A percentile compares a stretch with the other conserved stretches of the same genome.
These are phyloP conservation scores for Fusarium pseudocircinatum DNA, from an alignment of 2,329 filamentous ascomycete genomes.

Conservation along the genomic window DNA sequence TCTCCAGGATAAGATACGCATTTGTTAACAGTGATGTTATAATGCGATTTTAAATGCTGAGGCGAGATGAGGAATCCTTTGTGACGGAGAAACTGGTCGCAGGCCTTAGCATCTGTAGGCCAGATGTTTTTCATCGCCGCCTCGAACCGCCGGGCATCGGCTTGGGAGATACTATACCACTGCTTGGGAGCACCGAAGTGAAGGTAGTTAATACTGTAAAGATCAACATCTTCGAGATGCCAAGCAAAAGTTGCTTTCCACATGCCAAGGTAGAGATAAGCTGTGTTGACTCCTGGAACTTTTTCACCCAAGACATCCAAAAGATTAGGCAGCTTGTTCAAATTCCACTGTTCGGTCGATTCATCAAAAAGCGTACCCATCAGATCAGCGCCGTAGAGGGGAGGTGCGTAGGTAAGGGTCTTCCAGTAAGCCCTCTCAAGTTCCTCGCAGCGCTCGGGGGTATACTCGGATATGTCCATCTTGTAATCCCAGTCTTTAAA, in stretches of 20 bases:
- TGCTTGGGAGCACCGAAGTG: slow-evolving; percentile 99
- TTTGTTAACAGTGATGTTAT: slow-evolving; percentile 95
- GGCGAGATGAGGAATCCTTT: slow-evolving; percentile 98
- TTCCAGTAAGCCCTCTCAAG: slow-evolving; percentile 97
- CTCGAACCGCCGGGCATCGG: slow-evolving; percentile 92
- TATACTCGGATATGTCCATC: slow-evolving; percentile 88
- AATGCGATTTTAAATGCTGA: slow-evolving; percentile 84
- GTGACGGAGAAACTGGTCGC: slow-evolving; percentile 94
- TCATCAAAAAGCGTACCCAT: slow-evolving; percentile 95
- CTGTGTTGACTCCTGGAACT: slow-evolving; percentile 96
- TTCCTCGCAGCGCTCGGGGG: slow-evolving; percentile 90
- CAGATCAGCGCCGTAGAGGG: slow-evolving; percentile 96
- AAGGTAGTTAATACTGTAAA: slow-evolving; percentile 99
- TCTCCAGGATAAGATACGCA: slow-evolving; percentile 95
- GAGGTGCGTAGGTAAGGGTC: slow-evolving; percentile 92
- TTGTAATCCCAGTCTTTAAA: slow-evolving; percentile 93
- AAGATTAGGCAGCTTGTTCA: slow-evolving; percentile 92
- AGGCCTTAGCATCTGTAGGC: slow-evolving; percentile 94
- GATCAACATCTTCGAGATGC: slow-evolving; percentile 97
- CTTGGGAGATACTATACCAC: slow-evolving; percentile 99
- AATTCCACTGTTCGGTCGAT: slow-evolving; percentile 85
- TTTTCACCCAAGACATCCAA: slow-evolving; percentile 95
- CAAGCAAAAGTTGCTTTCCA: slow-evolving; percentile 99
- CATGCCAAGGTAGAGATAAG: slow-evolving; percentile 98
- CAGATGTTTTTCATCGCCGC: slow-evolving; percentile 94